Evolutionary conservation across 352 stramenopile species (phyloP).

Genomic region (Saprolegnia parasitica): DNA sequence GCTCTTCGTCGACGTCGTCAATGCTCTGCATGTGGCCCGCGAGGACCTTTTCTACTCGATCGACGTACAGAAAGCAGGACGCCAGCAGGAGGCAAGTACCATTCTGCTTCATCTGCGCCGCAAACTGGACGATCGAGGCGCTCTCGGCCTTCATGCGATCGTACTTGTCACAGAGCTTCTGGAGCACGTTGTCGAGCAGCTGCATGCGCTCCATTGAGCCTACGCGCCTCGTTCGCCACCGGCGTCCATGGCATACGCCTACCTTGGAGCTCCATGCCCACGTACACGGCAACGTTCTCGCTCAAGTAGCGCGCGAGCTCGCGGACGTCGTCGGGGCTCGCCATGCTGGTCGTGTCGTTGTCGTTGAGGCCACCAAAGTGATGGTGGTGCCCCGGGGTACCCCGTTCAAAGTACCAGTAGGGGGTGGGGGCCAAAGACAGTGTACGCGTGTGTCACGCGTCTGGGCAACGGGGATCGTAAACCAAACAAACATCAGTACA

Average conservation of each 20-base stretch:
- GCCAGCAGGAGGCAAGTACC: slow-evolving; percentile 34
- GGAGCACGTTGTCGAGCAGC: slow-evolving; percentile 57
- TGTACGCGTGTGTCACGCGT: neutral
- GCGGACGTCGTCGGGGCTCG: slow-evolving; percentile 39
- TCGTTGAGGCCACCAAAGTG: neutral
- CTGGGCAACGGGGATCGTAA: neutral
- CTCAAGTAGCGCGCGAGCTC: slow-evolving; percentile 61
- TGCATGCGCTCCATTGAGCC: slow-evolving; percentile 72
- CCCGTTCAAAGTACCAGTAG: neutral
- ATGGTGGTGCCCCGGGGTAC: too few species aligned
- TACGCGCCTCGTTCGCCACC: slow-evolving; percentile 29
- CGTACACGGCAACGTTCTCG: slow-evolving; percentile 62
- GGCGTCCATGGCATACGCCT: neutral
- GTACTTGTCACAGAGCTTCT: slow-evolving; percentile 61
- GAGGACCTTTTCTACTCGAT: slow-evolving; percentile 41
- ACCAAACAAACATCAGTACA: too few species aligned
- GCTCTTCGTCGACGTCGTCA: slow-evolving; percentile 78
- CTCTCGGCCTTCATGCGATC: slow-evolving; percentile 51
- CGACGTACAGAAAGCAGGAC: neutral
- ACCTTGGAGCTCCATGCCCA: slow-evolving; percentile 63
- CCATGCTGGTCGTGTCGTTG: neutral
- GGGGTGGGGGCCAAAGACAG: neutral
- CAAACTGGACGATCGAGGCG: slow-evolving; percentile 56
- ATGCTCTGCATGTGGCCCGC: slow-evolving; percentile 74
- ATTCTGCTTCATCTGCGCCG: slow-evolving; percentile 60